Evolutionary conservation across 768 basidiomycete genomes (phyloP), one percentile per base, ranked within the genome.

Genomic region (Phlebiopsis flavidoalba): DNA sequence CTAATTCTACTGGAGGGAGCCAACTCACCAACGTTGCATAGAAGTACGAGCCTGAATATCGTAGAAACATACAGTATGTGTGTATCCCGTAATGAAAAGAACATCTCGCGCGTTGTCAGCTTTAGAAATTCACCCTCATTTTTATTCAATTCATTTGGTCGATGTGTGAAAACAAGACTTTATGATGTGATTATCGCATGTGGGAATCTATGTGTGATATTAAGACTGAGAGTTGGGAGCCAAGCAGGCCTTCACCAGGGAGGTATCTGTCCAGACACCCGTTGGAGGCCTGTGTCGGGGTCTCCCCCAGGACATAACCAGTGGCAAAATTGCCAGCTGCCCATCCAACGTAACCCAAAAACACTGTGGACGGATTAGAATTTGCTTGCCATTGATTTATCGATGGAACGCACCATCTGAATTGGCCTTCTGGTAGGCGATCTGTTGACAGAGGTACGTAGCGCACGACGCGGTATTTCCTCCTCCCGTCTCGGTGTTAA

Each of bases 401-500:
- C 43, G 2, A 33, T 26, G 2, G n/a, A 8, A 52, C 58, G 17
- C 46, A 80, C 81, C 80, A 66, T 83, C 81, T 36, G 77, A 77
- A 68, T 80, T 79, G 47, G 71, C 67, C 49, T 78, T 77, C 61
- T 79, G 79, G 71, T 71, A 83, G 0, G 69, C 74, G 35, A 80
- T 72, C 64, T 82, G 78, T 60, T 80, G 72, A 47, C 76, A 80
- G 62, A 81, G 70, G 61, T 75, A 79, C 17, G 70, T 67, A 5
- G 76, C 70, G 64, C 84, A 85, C 8, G 76, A 77, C 8, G 75
- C 74, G 17, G 75, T 73, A 63, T 84, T 77, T 12, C 83, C 83
- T 17, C 83, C 85, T 43, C 85, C 85, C 1, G 83, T 85, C 67
- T 86, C 85, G 10, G 83, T 81, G 67, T 84, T 79, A 65, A 87